A percentile compares a stretch with the other conserved stretches of the same genome.
Conservation (phyloP, 2,329 filamentous ascomycete genomes). For the Ceratocystis lukuohia region DNA sequence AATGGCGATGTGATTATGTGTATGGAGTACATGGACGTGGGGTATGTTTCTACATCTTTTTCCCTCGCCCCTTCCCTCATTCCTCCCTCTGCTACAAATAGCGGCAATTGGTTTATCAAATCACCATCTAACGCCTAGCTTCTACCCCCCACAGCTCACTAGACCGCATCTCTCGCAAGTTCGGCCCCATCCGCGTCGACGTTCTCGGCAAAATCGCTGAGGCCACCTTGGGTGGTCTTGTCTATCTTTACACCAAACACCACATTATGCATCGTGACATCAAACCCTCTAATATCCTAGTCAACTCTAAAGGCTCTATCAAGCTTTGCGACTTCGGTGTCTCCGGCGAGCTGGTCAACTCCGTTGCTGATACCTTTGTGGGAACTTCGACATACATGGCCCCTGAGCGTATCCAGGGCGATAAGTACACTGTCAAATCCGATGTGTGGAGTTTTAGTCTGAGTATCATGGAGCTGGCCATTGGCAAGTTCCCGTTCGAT, state of each 20-base stretch:
- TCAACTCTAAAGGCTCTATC: conserved; percentile 88
- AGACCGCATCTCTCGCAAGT: conserved; percentile 85
- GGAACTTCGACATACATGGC: conserved; percentile 99
- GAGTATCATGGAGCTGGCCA: conserved; percentile 90
- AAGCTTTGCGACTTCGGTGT: conserved; percentile 98
- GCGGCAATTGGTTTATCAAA: background rate
- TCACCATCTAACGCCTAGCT: background rate
- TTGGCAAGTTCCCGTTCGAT: conserved; percentile 92
- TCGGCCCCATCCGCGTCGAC: conserved; percentile 88
- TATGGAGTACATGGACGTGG: conserved; percentile 99
- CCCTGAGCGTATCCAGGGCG: conserved; percentile 91
- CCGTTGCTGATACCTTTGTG: conserved; percentile 94
- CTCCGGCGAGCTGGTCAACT: conserved; percentile 95
- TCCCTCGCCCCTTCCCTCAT: background rate
- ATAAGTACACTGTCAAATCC: conserved; percentile 93
- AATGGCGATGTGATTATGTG: conserved; percentile 98
- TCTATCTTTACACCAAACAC: conserved; percentile 88
- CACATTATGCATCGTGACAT: conserved; percentile 99
- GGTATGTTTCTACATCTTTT: conserved; percentile 46
- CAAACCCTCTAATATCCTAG: conserved; percentile 93
- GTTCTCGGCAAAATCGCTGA: conserved; percentile 96
- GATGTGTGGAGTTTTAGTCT: conserved; percentile 98
- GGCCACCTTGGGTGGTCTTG: conserved; percentile 81
- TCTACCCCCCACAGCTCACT: conserved; percentile 51
- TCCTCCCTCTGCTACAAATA: background rate